These are phyloP conservation scores for Stephania japonica DNA, from an alignment of 164 flowering plant species.

Conservation along the genomic window DNA sequence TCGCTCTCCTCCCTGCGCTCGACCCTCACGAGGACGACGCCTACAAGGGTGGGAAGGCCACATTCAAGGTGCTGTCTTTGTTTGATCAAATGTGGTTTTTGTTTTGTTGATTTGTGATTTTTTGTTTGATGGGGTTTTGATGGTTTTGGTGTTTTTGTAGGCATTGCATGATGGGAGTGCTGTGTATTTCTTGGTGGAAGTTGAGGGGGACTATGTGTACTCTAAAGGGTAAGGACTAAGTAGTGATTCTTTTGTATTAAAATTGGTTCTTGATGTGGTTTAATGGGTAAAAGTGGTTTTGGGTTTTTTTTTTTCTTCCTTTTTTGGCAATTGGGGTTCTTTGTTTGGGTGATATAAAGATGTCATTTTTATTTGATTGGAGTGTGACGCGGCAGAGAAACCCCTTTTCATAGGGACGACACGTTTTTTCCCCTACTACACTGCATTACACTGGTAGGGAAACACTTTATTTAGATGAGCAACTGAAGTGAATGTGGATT, in stretches of 20 bases:
- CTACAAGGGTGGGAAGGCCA: constrained; percentile 71
- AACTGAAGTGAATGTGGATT: not conserved
- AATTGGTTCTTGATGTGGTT: not conserved
- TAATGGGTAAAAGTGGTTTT: not conserved
- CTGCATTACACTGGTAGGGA: too few species aligned
- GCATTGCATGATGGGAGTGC: constrained; percentile 84
- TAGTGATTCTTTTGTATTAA: constrained; percentile 10
- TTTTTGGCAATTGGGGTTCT: not conserved
- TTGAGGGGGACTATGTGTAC: constrained; percentile 74
- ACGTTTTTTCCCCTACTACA: too few species aligned
- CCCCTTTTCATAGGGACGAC: too few species aligned
- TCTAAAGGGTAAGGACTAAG: constrained; percentile 52
- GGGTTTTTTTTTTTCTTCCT: not conserved
- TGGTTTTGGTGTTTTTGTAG: constrained; percentile 31
- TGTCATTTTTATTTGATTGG: too few species aligned
- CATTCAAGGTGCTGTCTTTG: constrained; percentile 49
- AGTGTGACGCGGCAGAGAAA: too few species aligned
- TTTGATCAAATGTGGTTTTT: not conserved
- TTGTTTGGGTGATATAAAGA: not conserved
- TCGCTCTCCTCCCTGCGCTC: constrained; percentile 81
- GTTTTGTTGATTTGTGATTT: not conserved
- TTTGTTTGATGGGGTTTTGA: constrained; percentile 2
- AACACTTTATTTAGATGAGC: not conserved
- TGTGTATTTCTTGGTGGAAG: constrained; percentile 77
- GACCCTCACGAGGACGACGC: constrained; percentile 81